A percentile compares a stretch with the other conserved stretches of the same genome.
Conservation (phyloP, 2,329 filamentous ascomycete species). For the Colletotrichum noveboracense region DNA sequence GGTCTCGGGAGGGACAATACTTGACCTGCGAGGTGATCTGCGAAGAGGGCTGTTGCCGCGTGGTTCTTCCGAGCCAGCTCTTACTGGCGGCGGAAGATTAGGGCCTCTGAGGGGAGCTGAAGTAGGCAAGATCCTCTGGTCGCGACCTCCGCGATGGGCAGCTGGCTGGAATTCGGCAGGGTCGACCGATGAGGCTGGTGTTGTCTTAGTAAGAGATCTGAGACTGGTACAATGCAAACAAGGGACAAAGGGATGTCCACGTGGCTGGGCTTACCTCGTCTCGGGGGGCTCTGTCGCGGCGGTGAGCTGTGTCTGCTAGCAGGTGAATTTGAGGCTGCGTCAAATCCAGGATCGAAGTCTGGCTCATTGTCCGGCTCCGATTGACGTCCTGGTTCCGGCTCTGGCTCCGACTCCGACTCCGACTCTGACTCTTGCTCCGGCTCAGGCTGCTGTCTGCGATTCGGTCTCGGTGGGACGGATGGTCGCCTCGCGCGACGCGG, state of each 20-base stretch:
- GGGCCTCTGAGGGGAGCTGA: constrained; percentile 6
- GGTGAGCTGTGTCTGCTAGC: not conserved
- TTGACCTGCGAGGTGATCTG: not conserved
- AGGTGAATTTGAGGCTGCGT: not conserved
- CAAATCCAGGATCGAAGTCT: not conserved
- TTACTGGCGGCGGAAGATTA: not conserved
- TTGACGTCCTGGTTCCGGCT: not conserved
- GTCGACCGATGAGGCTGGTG: not conserved
- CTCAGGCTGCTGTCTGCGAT: not conserved
- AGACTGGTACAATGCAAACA: not conserved
- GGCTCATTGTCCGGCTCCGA: not conserved
- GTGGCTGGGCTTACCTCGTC: constrained; percentile 7
- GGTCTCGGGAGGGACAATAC: not conserved
- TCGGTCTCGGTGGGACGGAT: not conserved
- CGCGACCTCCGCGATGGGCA: not conserved
- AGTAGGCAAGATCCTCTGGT: not conserved
- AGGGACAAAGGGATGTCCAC: not conserved
- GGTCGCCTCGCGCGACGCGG: not conserved
- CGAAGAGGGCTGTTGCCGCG: not conserved
- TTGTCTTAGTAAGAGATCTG: constrained; percentile 1
- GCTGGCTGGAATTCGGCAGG: not conserved
- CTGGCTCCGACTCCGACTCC: not conserved
- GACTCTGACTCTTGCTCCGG: not conserved
- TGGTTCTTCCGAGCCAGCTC: not conserved
- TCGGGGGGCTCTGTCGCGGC: not conserved